These are phyloP conservation scores for Penicillium malachiteum DNA, from an alignment of 495 filamentous ascomycete species.

Conservation along the genomic window DNA sequence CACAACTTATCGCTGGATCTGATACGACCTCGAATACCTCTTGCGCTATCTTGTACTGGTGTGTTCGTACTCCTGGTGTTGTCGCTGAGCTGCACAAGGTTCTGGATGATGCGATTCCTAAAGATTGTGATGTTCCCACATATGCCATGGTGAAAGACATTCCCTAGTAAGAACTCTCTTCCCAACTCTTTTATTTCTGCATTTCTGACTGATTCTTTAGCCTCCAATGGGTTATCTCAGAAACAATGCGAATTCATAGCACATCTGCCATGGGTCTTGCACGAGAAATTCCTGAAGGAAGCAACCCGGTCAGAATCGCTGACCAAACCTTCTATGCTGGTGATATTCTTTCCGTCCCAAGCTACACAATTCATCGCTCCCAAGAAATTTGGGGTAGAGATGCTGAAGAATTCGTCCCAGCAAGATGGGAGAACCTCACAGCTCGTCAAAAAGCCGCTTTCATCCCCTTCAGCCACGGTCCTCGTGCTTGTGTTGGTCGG, in stretches of 20 bases:
- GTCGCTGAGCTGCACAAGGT: constrained; percentile 67
- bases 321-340: constrained; percentile 69
- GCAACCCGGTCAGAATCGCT: constrained; percentile 50
- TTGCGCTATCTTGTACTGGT: constrained; percentile 81
- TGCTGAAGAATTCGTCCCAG: constrained; percentile 78
- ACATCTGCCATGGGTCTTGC: constrained; percentile 88
- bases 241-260: constrained; percentile 88
- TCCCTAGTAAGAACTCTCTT: constrained; percentile 30
- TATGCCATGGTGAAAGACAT: constrained; percentile 74
- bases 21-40: constrained; percentile 89
- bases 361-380: constrained; percentile 85
- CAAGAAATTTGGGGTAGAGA: constrained; percentile 76
- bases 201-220: constrained; percentile 8
- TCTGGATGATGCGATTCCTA: constrained; percentile 67
- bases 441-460: constrained; percentile 73
- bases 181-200: not conserved
- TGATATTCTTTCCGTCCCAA: constrained; percentile 78
- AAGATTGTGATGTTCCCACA: constrained; percentile 59
- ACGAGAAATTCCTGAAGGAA: constrained; percentile 67
- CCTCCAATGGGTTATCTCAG: constrained; percentile 76
- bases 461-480: constrained; percentile 79
- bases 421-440: constrained; percentile 68
- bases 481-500: constrained; percentile 78
- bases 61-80: constrained; percentile 66
- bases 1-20: constrained; percentile 84